Percentiles rank a stretch among this genome's conserved stretches.
Evolutionary conservation across 371 early-diverging fungal genomes (phyloP).

Genomic region (Mucor circinelloides): DNA sequence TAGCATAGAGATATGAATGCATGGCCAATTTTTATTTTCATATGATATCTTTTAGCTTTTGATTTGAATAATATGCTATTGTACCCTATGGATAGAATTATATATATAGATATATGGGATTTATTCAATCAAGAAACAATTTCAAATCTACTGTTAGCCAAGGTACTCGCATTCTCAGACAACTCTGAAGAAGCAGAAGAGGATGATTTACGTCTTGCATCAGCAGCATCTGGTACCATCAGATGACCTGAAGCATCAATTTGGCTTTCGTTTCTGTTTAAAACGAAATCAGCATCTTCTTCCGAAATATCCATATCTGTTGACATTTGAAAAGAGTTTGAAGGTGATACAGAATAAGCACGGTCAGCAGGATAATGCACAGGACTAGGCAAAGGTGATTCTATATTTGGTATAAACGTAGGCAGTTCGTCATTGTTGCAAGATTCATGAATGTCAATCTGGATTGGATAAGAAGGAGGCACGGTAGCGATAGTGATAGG

Average conservation of each 20-base stretch:
- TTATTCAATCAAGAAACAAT: background rate
- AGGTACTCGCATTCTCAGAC: background rate
- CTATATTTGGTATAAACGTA: conserved; percentile 36
- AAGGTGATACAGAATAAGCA: conserved; percentile 37
- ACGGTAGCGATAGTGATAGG: conserved; percentile 18
- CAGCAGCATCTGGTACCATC: conserved; percentile 34
- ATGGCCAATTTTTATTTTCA: too few relatives aligned
- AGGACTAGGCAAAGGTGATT: conserved; percentile 42
- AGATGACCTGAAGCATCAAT: conserved; percentile 39
- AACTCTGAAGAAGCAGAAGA: conserved; percentile 4
- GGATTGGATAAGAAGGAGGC: conserved; percentile 22
- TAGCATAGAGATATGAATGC: too few relatives aligned
- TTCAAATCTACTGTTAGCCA: background rate
- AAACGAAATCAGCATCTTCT: conserved; percentile 13
- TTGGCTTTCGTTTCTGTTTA: conserved; percentile 3
- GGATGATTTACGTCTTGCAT: conserved; percentile 2
- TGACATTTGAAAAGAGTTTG: conserved; percentile 22
- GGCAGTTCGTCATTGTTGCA: conserved; percentile 19
- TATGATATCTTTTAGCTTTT: too few relatives aligned
- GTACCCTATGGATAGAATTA: too few relatives aligned
- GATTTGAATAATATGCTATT: too few relatives aligned
- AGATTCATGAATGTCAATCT: background rate
- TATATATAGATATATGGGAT: too few relatives aligned
- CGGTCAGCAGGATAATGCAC: conserved; percentile 24
- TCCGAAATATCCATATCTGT: background rate